Evolutionary conservation across 1,139 yeast species (phyloP), one percentile per base, ranked within the genome.

Genomic region (Pichia sp.): DNA sequence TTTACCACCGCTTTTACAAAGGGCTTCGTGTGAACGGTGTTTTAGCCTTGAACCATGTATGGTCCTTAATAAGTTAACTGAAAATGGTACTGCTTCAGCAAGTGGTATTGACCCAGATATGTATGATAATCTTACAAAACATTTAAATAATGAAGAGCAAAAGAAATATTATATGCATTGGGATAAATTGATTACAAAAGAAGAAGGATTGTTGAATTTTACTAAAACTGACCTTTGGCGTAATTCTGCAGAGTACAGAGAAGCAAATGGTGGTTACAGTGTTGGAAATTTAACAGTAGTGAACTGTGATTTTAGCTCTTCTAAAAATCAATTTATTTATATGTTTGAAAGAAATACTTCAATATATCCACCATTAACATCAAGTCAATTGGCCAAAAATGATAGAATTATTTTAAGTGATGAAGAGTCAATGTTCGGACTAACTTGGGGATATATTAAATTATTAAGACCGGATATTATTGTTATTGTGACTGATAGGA

Each of bases 391-490:
- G 2, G 39, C 65, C 0, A 67, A 65, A 32, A 64, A 67, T 50
- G 91, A 82, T 55, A 61, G 75, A 30, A 73, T 89, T 2, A 69
- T 83, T 19, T 66, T 88, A 1, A 86, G 96, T 54, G 95, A 86
- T 57, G 94, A 85, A 53, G 51, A 61, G 0, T 95, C 95, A 1
- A 88, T 82, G 58, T 80, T 80, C 59, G 84, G 87, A 0, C 56
- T 88, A 23, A 77, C 88, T 2, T 69, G 69, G 43, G 96, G 95
- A 0, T 62, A 60, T 37, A 68, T 88, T 5, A 60, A 66, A 10
- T 54, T 61, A 3, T 63, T 85, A 0, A 59, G 68, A 22, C 59
- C 67, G 0, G 61, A 61, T 18, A 48, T 52, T 8, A 55, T 76
- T 9, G 57, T 60, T 1, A 63, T 83, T 1, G 56, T 72, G 1